Conservation (phyloP, 345 rosid genomes). For the Lumnitzera littorea region DNA sequence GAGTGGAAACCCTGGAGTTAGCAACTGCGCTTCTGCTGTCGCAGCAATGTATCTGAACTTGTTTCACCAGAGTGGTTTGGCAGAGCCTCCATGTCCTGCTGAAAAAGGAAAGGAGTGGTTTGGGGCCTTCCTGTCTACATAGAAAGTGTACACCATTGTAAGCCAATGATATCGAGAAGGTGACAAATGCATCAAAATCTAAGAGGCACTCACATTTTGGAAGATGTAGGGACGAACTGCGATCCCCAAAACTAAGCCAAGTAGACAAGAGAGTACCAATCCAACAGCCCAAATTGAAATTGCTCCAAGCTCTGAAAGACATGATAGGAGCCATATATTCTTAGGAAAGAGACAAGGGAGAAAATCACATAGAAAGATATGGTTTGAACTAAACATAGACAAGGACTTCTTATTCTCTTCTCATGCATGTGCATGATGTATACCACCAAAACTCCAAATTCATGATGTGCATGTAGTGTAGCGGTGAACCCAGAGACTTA, state of each 20-base stretch:
- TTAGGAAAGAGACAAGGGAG: background rate
- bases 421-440: too few species aligned
- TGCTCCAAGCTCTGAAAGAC: slow-evolving; percentile 24
- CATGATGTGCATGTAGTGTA: background rate
- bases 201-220: slow-evolving; percentile 32
- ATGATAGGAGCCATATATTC: background rate
- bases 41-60: slow-evolving; percentile 45
- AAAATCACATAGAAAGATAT: background rate
- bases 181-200: background rate
- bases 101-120: slow-evolving; percentile 17
- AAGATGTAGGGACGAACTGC: slow-evolving; percentile 22
- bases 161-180: slow-evolving; percentile 9
- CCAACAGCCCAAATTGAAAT: slow-evolving; percentile 30
- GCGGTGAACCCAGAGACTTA: slow-evolving; percentile 7
- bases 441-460: background rate
- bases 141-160: slow-evolving; percentile 14
- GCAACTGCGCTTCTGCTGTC: slow-evolving; percentile 50
- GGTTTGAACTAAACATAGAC: background rate
- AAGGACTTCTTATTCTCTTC: background rate
- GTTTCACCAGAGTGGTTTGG: slow-evolving; percentile 56
- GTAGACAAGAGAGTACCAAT: slow-evolving; percentile 28
- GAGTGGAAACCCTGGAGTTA: slow-evolving; percentile 22
- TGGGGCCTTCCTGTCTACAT: slow-evolving; percentile 59
- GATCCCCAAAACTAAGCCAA: slow-evolving; percentile 32
- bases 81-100: slow-evolving; percentile 60